Base-by-base conservation (phyloP, 176 grass and related monocot genomes). In the Aechmea fasciata region DNA sequence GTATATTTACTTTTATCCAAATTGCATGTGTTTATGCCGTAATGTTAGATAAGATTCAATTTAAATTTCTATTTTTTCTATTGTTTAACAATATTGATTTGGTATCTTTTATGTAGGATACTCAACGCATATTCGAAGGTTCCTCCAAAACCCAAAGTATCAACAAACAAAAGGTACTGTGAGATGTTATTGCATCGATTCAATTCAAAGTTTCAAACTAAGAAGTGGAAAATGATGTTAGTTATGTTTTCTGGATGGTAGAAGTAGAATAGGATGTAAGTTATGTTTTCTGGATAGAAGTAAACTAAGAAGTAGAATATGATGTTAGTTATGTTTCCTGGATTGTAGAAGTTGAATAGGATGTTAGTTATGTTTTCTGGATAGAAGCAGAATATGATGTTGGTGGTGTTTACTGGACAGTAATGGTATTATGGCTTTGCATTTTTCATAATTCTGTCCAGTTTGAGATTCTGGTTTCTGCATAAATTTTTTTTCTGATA, bases 81-180 rank as follows among this genome's bases (percentile, higher is more conserved):
- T 57, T 18, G 53, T 57, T 18, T 8, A 19, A 13, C 14, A 13
- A 57, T n/a, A 57, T 17, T 57, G 18, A 57, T n/a, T 57, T 57
- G 11, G 18, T 57, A 5, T 57, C 15, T 57, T 57, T 57, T 57
- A n/a, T 57, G 1, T 19, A 90, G 80, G 78, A 90, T 83, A 78
- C 63, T 63, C 11, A 62, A 78, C 61, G 77, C 77, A 50, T 81
- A 69, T 66, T 75, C 77, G n/a, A 86, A 72, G 70, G 70, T 25
- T 6, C 79, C 77, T 61, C 87, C 70, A 23, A 81, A 59, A 70
- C 24, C 74, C 50, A 69, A 72, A 2, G 12, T 72, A 86, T 51
- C 80, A n/a, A 63, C 65, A 53, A 72, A 67, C 13, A 72, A 83
- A 86, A 90, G 87, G 87, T 90, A 83, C 23, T 15, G 9, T 68